Conservation (phyloP, 495 filamentous ascomycete genomes). For the Penicillium ucsense region DNA sequence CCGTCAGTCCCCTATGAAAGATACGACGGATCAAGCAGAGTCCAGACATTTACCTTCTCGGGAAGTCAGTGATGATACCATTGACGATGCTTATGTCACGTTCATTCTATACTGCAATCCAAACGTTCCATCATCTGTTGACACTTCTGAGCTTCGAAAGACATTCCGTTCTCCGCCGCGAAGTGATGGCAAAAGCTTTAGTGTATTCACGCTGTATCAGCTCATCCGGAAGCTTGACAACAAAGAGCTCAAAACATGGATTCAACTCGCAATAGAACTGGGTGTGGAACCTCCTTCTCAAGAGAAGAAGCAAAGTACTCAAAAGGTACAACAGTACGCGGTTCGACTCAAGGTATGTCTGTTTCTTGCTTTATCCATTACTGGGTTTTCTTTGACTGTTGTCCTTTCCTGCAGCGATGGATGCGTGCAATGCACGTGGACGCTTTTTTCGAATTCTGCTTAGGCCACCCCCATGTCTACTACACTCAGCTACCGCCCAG, state of each 20-base stretch:
- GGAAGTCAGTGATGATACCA: constrained; percentile 58
- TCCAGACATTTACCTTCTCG: constrained; percentile 51
- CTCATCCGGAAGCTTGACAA: constrained; percentile 73
- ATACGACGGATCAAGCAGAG: constrained; percentile 27
- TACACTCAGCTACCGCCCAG: constrained; percentile 68
- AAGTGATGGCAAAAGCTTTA: constrained; percentile 89
- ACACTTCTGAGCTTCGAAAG: constrained; percentile 64
- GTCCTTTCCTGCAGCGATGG: constrained; percentile 56
- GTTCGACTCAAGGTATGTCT: constrained; percentile 73
- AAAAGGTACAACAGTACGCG: constrained; percentile 97
- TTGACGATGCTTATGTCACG: constrained; percentile 78
- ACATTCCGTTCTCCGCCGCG: constrained; percentile 78
- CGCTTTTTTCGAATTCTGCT: constrained; percentile 88
- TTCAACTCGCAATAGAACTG: constrained; percentile 76
- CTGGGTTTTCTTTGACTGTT: too few relatives aligned
- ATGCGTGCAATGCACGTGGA: constrained; percentile 98
- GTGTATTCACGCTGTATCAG: constrained; percentile 69
- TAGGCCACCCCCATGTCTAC: constrained; percentile 71
- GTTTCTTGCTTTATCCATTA: too few relatives aligned
- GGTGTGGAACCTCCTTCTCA: constrained; percentile 81
- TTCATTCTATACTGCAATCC: constrained; percentile 94
- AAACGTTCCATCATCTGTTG: constrained; percentile 57
- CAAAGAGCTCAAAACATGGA: constrained; percentile 96
- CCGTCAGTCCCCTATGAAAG: constrained; percentile 24
- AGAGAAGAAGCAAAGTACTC: constrained; percentile 83